Evolutionary conservation across 768 basidiomycete species (phyloP), one percentile per base, ranked within the genome.

Genomic region (Kwoniella botswanensis): DNA sequence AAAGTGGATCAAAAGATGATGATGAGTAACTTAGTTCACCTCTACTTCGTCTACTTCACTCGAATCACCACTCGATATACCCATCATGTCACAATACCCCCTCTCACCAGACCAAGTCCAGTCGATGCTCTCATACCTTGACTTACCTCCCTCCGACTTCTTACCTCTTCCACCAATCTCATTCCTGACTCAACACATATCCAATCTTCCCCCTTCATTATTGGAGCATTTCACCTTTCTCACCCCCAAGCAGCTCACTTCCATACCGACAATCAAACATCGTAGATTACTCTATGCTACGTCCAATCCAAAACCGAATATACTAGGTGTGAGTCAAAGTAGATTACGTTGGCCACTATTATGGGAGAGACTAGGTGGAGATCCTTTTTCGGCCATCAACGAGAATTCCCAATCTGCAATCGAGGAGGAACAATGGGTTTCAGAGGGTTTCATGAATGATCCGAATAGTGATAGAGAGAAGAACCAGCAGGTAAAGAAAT

Each of bases 361-460:
- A 11, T 83, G 79, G 79, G 82, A 82, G 65, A 67, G 81, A 2
- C 56, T 82, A 41, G 82, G 82, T 22, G 82, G 82, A 9, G 55
- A 70, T 26, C 43, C 58, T 4, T 56, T 71, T 12, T 65, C 67
- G 10, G 67, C 71, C 9, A 57, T 69, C 3, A 71, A 68, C 43
- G n/a, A 63, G 7, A 35, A 58, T n/a, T 60, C 65, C 57, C 57
- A 26, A 46, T 73, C 9, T 26, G 64, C 65, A 18, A 68, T 76
- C 2, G 70, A 72, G 44, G 74, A 75, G 21, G 74, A 76, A 41
- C 63, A 72, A 21, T 73, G 75, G 72, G 74, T 76, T 21, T 44
- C 63, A 61, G 43, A 76, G 21, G 53, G 67, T n/a, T 73, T 79
- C 63, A 60, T 76, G 56, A 50, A 68, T 61, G 55, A 26, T 29